Base-by-base conservation (phyloP, 345 rosid genomes). In the Arabidopsis arenosa region DNA sequence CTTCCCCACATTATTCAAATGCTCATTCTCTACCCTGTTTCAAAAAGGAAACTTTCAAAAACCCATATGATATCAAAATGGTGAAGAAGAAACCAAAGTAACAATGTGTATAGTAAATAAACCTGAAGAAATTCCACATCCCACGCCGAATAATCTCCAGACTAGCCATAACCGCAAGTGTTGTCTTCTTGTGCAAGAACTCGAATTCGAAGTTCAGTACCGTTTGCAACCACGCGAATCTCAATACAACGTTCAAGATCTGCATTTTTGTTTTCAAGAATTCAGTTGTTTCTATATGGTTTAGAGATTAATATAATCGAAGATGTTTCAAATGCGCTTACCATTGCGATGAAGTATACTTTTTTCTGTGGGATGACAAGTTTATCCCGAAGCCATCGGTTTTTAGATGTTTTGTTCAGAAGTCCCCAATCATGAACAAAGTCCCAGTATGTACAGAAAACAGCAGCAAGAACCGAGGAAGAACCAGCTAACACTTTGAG, bases 1-100 rank as follows among this genome's bases (percentile, higher is more conserved):
- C 79, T 85, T 89, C 62, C 95, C 95, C 7, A 84, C 95, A 74
- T 93, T 93, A 80, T 79, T 88, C 77, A 93, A 61, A 80, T 90
- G 95, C 68, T 93, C 98, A 53, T 90, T 89, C 76, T 93, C 97
- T 85, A 93, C 41, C 81, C 94, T 90, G 91, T 18, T 40, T 18
- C 21, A 18, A 18, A 18, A 18, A 18, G 21, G 0, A 4, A 13
- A 6, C 2, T 11, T 39, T 56, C 9, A 21, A 4, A 51, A 49
- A 53, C 0, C n/a, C 2, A 30, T 18, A 18, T 44, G 1, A 28
- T 6, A 55, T 2, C 0, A 55, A 55, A 8, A 8, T 1, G 5
- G 7, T 66, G 41, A 9, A 47, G 17, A n/a, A 35, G 9, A 67
- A 51, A 67, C 6, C 14, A 2, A 35, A 68, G 12, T 35, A 55